These are phyloP conservation scores for Metahyphopichia silvanorum DNA, from an alignment of 805 yeast species.

Conservation along the genomic window DNA sequence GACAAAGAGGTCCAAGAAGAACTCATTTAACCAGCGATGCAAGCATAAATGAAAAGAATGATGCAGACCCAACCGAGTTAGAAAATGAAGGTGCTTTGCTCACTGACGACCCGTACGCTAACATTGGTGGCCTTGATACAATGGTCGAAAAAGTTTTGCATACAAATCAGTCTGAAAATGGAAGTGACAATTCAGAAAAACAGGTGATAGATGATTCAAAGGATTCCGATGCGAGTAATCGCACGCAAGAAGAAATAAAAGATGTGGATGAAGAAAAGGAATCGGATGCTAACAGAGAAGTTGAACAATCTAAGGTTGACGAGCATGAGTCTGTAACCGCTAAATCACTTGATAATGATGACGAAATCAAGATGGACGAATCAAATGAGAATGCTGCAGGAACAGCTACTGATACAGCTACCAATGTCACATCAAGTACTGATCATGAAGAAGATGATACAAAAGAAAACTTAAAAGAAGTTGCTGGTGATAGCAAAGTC, in stretches of 20 bases:
- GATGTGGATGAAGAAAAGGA: background rate
- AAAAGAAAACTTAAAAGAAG: background rate
- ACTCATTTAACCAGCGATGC: constrained; percentile 1
- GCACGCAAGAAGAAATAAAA: too few relatives aligned
- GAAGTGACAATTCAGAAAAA: too few relatives aligned
- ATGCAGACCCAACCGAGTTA: constrained; percentile 35
- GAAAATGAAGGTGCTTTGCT: constrained; percentile 57
- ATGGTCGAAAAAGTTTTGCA: constrained; percentile 48
- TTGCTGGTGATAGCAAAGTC: background rate
- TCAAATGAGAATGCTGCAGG: constrained; percentile 1
- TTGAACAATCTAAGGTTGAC: too few relatives aligned
- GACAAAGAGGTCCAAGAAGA: constrained; percentile 32
- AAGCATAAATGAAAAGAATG: constrained; percentile 22
- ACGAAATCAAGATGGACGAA: background rate
- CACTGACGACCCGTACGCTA: constrained; percentile 47
- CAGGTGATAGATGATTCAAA: too few relatives aligned
- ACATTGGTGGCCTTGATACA: constrained; percentile 46
- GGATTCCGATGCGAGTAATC: background rate
- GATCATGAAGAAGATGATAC: constrained; percentile 1
- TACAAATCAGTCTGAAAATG: constrained; percentile 16
- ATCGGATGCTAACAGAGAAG: too few relatives aligned
- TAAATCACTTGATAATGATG: background rate
- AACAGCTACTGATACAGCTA: background rate
- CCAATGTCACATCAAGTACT: background rate
- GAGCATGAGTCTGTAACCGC: too few relatives aligned